Base-by-base conservation (phyloP, 495 filamentous ascomycete genomes). In the Delitschia confertaspora region DNA sequence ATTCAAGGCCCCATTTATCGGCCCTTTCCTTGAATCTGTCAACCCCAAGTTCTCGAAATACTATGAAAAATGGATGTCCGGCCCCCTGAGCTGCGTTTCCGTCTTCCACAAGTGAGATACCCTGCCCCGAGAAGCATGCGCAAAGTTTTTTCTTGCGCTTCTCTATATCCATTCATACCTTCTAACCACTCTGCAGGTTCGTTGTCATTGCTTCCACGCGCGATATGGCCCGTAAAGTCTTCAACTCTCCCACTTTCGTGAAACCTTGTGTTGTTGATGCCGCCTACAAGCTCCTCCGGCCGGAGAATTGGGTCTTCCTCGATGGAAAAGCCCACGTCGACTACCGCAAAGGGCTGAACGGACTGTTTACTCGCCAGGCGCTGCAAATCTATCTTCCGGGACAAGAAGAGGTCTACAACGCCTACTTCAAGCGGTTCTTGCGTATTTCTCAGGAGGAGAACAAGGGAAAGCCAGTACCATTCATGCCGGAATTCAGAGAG, bases 231-330 rank as follows among this genome's bases (percentile, higher is more conserved):
- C 79, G 93, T 42, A 98, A 96, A 63, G 80, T 96, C 55, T 88
- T 98, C 78, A 96, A 96, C 68, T 89, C 88, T 45, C 91, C 91
- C 13, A 55, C 64, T 33, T 96, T 80, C 56, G 91, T 94, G 53
- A 95, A 95, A 69, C 91, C 91, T 22, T 96, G 91, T 63, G 88
- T 98, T 35, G 91, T 98, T 46, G 93, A 96, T 67, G 78, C 80
- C 33, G 93, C 91, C 30, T 80, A 88, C 69, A 96, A 96, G 69
- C 80, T 98, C 33, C 80, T 98, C 45, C 85, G 91, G 26, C 76
- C 80, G 45, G 79, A 74, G 51, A 96, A 95, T 69, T 98, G 88
- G 88, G 91, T 98, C 6, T 98, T 98, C 70, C 69, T 98, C 57
- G 91, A 96, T 61, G 91, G 91, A 49, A 89, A 86, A 64, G 80